Evolutionary conservation across 2,329 filamentous ascomycete genomes (phyloP), one percentile per base, ranked within the genome.

Genomic region (Botrytis porri): DNA sequence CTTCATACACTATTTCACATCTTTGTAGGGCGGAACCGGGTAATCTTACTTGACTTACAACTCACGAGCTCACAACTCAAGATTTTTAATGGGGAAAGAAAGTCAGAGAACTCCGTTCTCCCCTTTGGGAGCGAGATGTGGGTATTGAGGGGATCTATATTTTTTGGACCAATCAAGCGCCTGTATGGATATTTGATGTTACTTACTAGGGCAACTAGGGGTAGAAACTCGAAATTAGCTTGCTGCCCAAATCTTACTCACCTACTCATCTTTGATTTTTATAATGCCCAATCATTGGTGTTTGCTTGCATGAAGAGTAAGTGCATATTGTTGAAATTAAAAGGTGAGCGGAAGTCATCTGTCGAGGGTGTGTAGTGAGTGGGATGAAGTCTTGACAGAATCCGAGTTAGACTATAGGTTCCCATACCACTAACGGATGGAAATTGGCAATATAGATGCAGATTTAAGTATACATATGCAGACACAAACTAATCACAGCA

Each of bases 201-300:
- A 39, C 60, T 61, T 39, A 61, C 59, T 37, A 39, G 59, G 35
- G 35, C 25, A 41, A 62, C 60, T 62, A 41, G 60, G 35, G 59
- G 57, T 60, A 60, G 59, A 61, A 14, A 61, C 59, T 61, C 39
- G 59, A 61, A 39, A 61, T 61, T 39, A 61, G 59, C 59, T 61
- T 61, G 59, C 32, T 61, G 59, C 59, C 35, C 59, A 61, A 61
- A 61, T 61, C 59, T 39, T n/a, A 61, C 59, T 61, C 22, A 39
- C 35, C 25, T 61, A 22, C 48, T 14, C 39, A 25, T n/a, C 59
- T 37, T 61, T 61, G 35, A 37, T 61, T 37, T 61, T 61, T 39
- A 8, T 8, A 37, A 25, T 61, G 59, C 59, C 59, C 35, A 61
- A 61, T 37, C 35, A 61, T 37, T 61, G 59, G 35, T 37, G 12